These are phyloP conservation scores for Melampsora allii-populina DNA, from an alignment of 1,284 basidiomycete species.

Conservation along the genomic window DNA sequence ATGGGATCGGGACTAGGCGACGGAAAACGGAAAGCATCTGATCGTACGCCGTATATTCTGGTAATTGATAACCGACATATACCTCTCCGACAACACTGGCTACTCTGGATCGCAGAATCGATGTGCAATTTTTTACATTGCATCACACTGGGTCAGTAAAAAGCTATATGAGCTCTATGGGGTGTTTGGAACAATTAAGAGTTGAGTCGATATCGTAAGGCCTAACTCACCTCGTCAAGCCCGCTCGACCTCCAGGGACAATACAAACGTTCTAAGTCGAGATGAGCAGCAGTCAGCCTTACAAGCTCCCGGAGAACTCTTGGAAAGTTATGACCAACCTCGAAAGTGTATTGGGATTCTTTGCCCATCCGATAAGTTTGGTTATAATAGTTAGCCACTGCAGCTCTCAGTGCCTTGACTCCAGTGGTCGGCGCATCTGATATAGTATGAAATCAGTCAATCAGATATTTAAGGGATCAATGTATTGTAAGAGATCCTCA, in stretches of 20 bases:
- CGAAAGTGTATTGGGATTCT: conserved; percentile 75
- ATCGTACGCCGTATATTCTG: conserved; percentile 54
- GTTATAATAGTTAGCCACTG: conserved; percentile 83
- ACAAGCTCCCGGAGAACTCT: not conserved
- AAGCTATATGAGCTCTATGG: not conserved
- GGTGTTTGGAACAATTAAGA: not conserved
- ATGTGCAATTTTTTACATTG: not conserved
- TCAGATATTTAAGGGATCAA: conserved; percentile 38
- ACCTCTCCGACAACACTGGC: conserved; percentile 78
- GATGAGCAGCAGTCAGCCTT: not conserved
- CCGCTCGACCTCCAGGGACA: conserved; percentile 82
- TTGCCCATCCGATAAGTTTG: conserved; percentile 76
- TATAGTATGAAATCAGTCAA: conserved; percentile 54
- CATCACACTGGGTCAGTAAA: not conserved
- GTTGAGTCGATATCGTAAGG: not conserved
- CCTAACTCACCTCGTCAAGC: conserved; percentile 60
- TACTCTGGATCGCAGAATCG: conserved; percentile 58
- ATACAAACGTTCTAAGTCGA: conserved; percentile 62
- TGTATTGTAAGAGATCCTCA: not conserved
- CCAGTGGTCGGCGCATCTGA: conserved; percentile 89
- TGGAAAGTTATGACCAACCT: conserved; percentile 62
- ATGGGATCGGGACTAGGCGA: conserved; percentile 81
- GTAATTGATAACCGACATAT: conserved; percentile 56
- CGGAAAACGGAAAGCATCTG: conserved; percentile 81
- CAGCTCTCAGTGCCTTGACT: conserved; percentile 63